Base-by-base conservation (phyloP, 352 stramenopile species). In the Phytophthora fragariaefolia region DNA sequence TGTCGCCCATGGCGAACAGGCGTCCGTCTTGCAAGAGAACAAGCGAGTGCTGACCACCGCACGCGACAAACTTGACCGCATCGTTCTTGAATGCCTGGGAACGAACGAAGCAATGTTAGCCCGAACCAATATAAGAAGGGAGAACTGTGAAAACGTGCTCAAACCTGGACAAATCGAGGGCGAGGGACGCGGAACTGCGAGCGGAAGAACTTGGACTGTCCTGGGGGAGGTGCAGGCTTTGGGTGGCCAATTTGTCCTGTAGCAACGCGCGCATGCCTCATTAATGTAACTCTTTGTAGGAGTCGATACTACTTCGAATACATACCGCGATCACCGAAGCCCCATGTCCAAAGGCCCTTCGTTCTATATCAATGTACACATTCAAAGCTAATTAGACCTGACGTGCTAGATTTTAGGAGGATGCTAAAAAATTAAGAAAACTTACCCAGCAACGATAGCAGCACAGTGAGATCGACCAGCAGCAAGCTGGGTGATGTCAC, bases 171-270 rank as follows among this genome's bases (percentile, higher is more conserved):
- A 56, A 89, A 89, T 6, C 76, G 80, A 58, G 86, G 86, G 17
- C 82, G 81, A 62, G 77, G 73, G 15, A 92, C 76, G 23, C 86
- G 86, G 43, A 92, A 94, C 59, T 91, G 85, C 13, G 77, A 85
- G 46, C 86, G 82, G 51, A 94, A 94, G 50, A 94, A 94, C 52
- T 89, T 90, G 4, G 86, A 94, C 36, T 92, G 82, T 6, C 75
- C 80, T 1, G 82, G 36, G 54, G 66, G 63, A 8, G 73, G 64
- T 7, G 66, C 47, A 17, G 86, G 84, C 69, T 90, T 90, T 3
- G 74, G 74, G 40, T 92, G 83, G 24, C 86, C 86, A 2, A 94
- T 47, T 74, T 94, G 86, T 57, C 82, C 80, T 86, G 28, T 15
- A 23, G 22, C 36, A 26, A 32, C 47, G 63, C 2, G 26, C 12